Evolutionary conservation across 192 early-diverging fungal genomes (phyloP).

Genomic region (Lunasporangiospora selenospora): DNA sequence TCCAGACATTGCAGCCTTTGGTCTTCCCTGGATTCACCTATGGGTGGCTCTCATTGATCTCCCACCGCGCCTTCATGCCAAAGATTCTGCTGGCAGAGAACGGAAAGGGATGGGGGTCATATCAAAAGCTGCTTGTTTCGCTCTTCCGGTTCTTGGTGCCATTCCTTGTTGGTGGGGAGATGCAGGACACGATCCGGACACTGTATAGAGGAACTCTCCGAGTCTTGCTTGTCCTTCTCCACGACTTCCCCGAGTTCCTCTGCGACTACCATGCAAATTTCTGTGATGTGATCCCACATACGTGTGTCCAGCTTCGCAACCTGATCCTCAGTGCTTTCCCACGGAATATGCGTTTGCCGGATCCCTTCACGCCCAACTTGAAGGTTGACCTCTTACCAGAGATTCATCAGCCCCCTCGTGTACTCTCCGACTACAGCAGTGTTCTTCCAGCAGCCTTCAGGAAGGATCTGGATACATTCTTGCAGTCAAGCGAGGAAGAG

Average conservation of each 20-base stretch:
- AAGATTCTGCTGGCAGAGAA: constrained; percentile 74
- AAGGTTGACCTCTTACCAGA: constrained; percentile 89
- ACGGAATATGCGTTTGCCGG: constrained; percentile 88
- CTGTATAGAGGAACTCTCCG: constrained; percentile 87
- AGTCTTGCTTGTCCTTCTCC: constrained; percentile 84
- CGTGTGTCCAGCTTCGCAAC: constrained; percentile 91
- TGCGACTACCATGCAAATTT: constrained; percentile 85
- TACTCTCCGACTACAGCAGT: constrained; percentile 78
- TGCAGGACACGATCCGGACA: constrained; percentile 72
- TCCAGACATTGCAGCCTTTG: constrained; percentile 78
- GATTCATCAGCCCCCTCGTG: constrained; percentile 76
- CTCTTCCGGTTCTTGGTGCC: constrained; percentile 85
- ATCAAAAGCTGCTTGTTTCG: constrained; percentile 76
- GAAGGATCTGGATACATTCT: constrained; percentile 69
- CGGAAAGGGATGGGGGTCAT: constrained; percentile 87
- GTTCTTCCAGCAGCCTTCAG: constrained; percentile 68
- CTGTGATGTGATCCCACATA: constrained; percentile 85
- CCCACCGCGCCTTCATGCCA: constrained; percentile 89
- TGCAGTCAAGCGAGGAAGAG: constrained; percentile 56
- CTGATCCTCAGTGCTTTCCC: constrained; percentile 93
- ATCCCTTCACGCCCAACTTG: constrained; percentile 92
- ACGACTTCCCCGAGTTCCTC: constrained; percentile 96
- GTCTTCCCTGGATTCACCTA: constrained; percentile 89
- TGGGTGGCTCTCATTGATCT: constrained; percentile 89
- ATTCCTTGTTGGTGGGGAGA: constrained; percentile 67